Conservation (phyloP, 768 basidiomycete genomes). For the Suillus variegatus region DNA sequence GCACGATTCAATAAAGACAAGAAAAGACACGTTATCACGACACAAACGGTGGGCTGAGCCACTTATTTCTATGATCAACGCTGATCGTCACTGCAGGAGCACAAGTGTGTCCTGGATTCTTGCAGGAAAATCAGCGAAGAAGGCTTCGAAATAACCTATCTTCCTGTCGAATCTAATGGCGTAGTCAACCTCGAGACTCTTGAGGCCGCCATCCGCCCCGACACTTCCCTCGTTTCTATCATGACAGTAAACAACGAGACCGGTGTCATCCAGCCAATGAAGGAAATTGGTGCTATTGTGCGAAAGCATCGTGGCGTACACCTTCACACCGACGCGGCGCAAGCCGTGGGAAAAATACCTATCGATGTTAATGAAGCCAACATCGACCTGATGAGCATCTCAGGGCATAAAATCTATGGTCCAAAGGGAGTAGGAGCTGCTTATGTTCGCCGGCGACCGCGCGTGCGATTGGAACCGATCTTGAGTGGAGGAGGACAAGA, state of each 20-base stretch:
- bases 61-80: neutral
- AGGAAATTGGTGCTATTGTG: constrained; percentile 87
- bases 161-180: constrained; percentile 91
- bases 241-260: constrained; percentile 99
- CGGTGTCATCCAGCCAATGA: constrained; percentile 95
- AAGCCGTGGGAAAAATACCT: constrained; percentile 90
- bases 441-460: constrained; percentile 89
- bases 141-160: constrained; percentile 96
- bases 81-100: constrained; percentile 60
- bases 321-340: constrained; percentile 98
- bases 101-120: constrained; percentile 98
- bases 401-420: constrained; percentile 97
- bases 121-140: constrained; percentile 95
- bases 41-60: constrained; percentile 72
- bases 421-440: constrained; percentile 96
- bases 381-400: constrained; percentile 94
- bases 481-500: constrained; percentile 97
- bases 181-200: constrained; percentile 77
- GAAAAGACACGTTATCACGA: constrained; percentile 91
- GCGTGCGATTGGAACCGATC: constrained; percentile 94
- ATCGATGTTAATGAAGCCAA: constrained; percentile 95
- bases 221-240: constrained; percentile 92
- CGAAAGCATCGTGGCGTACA: constrained; percentile 88
- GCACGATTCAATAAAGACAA: constrained; percentile 94
- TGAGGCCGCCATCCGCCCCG: constrained; percentile 86